phyloP scores from a whole-genome alignment of 441 rosid species.

The Flueggea neowawraea region DNA sequence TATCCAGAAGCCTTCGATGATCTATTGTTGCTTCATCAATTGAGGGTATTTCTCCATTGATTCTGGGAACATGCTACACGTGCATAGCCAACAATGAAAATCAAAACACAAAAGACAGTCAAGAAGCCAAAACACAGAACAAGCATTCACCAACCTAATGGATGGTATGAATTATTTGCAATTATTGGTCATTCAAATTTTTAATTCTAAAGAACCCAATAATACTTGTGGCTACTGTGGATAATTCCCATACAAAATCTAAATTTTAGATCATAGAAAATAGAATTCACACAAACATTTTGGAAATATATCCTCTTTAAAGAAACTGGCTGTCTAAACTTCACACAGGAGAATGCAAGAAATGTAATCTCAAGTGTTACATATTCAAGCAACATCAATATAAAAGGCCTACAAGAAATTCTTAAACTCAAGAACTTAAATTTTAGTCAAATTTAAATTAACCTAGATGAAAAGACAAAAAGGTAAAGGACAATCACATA shows the following conservation, averaged over 20 bases:
- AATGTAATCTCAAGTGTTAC: too few relatives aligned
- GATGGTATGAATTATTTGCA: not conserved
- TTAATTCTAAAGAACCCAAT: not conserved
- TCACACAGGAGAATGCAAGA: too few relatives aligned
- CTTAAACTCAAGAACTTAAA: too few relatives aligned
- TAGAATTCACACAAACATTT: too few relatives aligned
- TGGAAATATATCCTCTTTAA: too few relatives aligned
- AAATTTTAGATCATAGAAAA: too few relatives aligned
- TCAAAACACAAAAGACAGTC: not conserved
- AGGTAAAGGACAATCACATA: not conserved
- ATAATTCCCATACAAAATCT: too few relatives aligned
- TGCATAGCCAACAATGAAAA: constrained; percentile 21
- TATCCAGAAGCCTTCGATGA: constrained; percentile 23
- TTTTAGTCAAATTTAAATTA: too few relatives aligned
- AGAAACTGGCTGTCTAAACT: too few relatives aligned
- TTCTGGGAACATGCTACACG: constrained; percentile 65
- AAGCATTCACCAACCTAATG: not conserved
- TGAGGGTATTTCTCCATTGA: constrained; percentile 71
- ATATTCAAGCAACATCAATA: too few relatives aligned
- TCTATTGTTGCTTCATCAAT: constrained; percentile 38
- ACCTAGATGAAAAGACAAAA: not conserved
- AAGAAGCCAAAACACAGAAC: not conserved
- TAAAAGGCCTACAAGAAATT: too few relatives aligned
- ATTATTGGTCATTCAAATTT: not conserved
- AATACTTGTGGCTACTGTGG: not conserved